Base-by-base conservation (phyloP, 768 basidiomycete genomes). In the Punctularia strigosozonata region DNA sequence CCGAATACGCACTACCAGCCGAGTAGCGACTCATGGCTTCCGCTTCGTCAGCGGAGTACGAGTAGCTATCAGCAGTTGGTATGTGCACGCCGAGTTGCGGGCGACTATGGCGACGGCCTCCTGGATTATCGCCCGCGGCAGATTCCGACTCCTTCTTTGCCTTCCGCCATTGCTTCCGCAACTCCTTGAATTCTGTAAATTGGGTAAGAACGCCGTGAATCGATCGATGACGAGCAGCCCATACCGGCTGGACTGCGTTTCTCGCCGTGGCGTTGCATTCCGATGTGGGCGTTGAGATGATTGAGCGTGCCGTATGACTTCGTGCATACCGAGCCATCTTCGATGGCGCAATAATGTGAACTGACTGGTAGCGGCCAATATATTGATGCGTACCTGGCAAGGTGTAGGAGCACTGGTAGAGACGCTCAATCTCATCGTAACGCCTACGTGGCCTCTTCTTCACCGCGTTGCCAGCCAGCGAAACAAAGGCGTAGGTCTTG, bases 201-300 rank as follows among this genome's bases (percentile, higher is more conserved):
- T 45, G 41, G 26, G 40, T n/a, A 43, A n/a, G 31, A 43, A 24
- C n/a, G n/a, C n/a, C n/a, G n/a, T n/a, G n/a, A n/a, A n/a, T n/a
- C n/a, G n/a, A n/a, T 4, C 10, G 25, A 22, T 3, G 20, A 30
- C 32, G 13, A 31, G 6, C 7, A 26, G 54, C 17, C 63, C 84
- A 61, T 51, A 94, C 94, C 92, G 40, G 75, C 75, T 10, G 94
- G 94, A 56, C 76, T 82, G 40, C 92, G 75, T 63, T 94, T 97
- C 13, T 67, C 40, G 31, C 94, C 94, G 56, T 99, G 94, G 59
- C 86, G 86, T 59, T 97, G 94, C 87, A 95, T 95, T n/a, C 80
- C 83, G 41, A 97, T 89, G 57, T 99, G 94, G 22, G 91, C 90
- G 56, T 99, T 99, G 44, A 99, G 69, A 59, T 99, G 94, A 56